These are phyloP conservation scores for Plasmodium gonderi DNA, from an alignment of 169 alveolate species.

Conservation along the genomic window DNA sequence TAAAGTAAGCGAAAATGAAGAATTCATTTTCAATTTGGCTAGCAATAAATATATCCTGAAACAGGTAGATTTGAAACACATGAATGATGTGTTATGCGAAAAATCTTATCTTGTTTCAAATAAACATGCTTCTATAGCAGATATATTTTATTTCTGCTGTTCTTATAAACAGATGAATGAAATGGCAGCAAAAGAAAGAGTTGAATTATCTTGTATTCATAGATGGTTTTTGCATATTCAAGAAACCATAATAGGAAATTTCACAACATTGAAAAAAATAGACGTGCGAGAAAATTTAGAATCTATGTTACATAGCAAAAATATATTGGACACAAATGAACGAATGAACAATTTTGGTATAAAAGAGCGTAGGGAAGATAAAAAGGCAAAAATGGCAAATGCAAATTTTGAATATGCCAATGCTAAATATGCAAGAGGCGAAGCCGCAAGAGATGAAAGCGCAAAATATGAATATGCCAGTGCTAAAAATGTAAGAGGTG, in stretches of 20 bases:
- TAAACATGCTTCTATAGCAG: conserved; percentile 51
- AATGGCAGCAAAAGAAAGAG: conserved; percentile 57
- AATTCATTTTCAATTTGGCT: conserved; percentile 56
- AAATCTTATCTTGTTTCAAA: conserved; percentile 44
- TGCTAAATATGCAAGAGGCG: too few relatives aligned
- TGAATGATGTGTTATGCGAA: conserved; percentile 54
- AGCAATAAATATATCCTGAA: conserved; percentile 48
- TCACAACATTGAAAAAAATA: conserved; percentile 33
- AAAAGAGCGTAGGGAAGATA: background rate
- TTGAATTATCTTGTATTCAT: conserved; percentile 32
- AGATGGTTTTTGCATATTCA: conserved; percentile 69
- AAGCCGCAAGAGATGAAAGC: too few relatives aligned
- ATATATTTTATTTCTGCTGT: conserved; percentile 64
- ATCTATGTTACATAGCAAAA: conserved; percentile 9
- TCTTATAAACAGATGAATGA: conserved; percentile 21
- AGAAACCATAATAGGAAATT: conserved; percentile 38
- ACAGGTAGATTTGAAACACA: conserved; percentile 34
- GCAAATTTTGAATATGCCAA: too few relatives aligned
- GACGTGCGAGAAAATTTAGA: conserved; percentile 23
- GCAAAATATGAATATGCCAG: background rate
- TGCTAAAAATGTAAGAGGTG: background rate
- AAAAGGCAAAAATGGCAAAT: background rate
- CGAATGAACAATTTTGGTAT: background rate
- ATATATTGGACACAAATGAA: conserved; percentile 1
- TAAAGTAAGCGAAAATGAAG: conserved; percentile 67